Evolutionary conservation across 495 filamentous ascomycete genomes (phyloP).

Genomic region (Hypoxylon intermedium): DNA sequence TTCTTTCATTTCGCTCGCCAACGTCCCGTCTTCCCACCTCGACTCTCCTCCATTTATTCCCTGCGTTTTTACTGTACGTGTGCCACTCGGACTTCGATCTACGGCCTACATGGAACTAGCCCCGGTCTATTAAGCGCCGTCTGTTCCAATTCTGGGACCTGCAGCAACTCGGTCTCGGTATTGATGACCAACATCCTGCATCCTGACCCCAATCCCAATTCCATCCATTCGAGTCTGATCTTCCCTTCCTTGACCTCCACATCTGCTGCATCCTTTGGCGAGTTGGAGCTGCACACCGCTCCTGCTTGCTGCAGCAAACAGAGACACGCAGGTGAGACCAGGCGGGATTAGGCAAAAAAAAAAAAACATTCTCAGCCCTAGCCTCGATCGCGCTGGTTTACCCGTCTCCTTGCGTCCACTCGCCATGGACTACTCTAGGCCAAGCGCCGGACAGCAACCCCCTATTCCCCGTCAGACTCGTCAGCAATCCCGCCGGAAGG

Average conservation of each 20-base stretch:
- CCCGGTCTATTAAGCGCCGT: constrained; percentile 31
- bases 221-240: constrained; percentile 16
- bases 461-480: constrained; percentile 44
- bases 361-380: constrained; percentile 29
- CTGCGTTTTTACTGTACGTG: not conserved
- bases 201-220: not conserved
- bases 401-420: constrained; percentile 26
- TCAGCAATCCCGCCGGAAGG: constrained; percentile 48
- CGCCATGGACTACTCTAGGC: constrained; percentile 33
- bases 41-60: constrained; percentile 12
- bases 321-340: constrained; percentile 29
- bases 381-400: constrained; percentile 26
- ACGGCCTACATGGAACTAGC: constrained; percentile 15
- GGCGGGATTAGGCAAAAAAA: constrained; percentile 37
- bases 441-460: constrained; percentile 32
- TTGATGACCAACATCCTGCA: constrained; percentile 27
- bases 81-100: not conserved
- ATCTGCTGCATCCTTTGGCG: constrained; percentile 20
- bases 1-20: constrained; percentile 20
- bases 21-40: constrained; percentile 12
- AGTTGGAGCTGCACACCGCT: constrained; percentile 26
- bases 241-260: constrained; percentile 26
- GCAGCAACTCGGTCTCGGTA: constrained; percentile 34
- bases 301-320: constrained; percentile 20
- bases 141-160: constrained; percentile 24